Evolutionary conservation across 352 stramenopile species (phyloP), one percentile per base, ranked within the genome.

Genomic region (Globisporangium lucens): DNA sequence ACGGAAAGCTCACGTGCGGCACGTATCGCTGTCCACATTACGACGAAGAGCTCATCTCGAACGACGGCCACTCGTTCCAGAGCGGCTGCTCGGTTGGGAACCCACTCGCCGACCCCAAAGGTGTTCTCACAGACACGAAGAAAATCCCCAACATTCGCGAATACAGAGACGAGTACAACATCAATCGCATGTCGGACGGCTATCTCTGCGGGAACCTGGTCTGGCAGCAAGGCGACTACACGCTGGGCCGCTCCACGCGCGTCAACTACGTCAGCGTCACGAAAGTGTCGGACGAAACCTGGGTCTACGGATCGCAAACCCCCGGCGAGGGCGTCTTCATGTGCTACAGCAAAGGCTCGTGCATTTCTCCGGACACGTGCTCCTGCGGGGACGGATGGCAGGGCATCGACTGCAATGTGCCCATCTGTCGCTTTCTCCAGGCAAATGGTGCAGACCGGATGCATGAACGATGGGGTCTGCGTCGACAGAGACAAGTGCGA

Each of bases 181-280:
- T 77, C 8, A 79, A 78, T 52, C 82, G 87, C 35, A 71, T 73
- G 29, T 93, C 87, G 0, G 80, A 90, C 56, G 22, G 9, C 8
- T 80, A 73, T 74, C 73, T 98, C 5, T 99, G 97, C 76, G 85
- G 89, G 24, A 90, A 97, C 65, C 67, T 85, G 9, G 52, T 82
- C 29, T 99, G 97, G 97, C 66, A 89, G 35, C 89, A 99, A 79
- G 97, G 96, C 13, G 89, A 98, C 73, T 98, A 97, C 71, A 90
- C 79, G 0, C 33, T 65, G 2, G 91, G 84, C 10, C 89, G 96
- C 4, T 71, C 89, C 38, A 75, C 87, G 6, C 90, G 96, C 33
- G 72, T 94, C 7, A 99, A 99, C 78, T 96, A 95, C 73, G 85
- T 96, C 58, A 98, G 98, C 74, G 97, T 98, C 62, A 90, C 80